Evolutionary conservation across 2,329 filamentous ascomycete species (phyloP).

Genomic region (Lachnellula suecica): DNA sequence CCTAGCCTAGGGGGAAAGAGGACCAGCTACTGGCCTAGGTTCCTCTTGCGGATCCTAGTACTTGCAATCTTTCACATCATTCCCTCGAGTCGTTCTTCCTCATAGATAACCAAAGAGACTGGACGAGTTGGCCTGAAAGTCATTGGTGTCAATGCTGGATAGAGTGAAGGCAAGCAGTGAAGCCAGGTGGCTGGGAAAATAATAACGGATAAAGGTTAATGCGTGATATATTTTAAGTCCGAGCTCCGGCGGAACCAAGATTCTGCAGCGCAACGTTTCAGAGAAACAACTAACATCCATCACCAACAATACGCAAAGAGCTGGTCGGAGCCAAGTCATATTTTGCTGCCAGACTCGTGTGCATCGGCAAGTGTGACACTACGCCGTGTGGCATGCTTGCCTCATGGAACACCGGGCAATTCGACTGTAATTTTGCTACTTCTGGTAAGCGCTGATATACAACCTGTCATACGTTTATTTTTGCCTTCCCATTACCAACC

Average conservation of each 20-base stretch:
- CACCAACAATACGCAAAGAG: not conserved
- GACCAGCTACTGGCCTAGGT: too few relatives aligned
- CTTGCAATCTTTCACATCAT: too few relatives aligned
- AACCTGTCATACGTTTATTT: not conserved
- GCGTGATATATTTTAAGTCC: too few relatives aligned
- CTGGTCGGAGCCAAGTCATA: not conserved
- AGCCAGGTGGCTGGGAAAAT: too few relatives aligned
- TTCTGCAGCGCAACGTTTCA: not conserved
- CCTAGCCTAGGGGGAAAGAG: too few relatives aligned
- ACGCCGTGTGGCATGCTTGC: not conserved
- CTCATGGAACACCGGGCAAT: not conserved
- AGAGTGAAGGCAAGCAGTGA: too few relatives aligned
- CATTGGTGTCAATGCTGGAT: too few relatives aligned
- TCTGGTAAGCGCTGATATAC: not conserved
- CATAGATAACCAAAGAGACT: too few relatives aligned
- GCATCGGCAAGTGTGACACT: not conserved
- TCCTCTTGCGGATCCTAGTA: too few relatives aligned
- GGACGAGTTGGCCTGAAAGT: too few relatives aligned
- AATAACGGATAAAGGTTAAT: not conserved
- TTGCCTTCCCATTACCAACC: not conserved
- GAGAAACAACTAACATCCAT: not conserved
- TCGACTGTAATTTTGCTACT: not conserved
- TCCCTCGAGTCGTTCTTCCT: too few relatives aligned
- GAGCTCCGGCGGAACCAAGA: not conserved
- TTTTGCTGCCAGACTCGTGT: not conserved